phyloP scores from a whole-genome alignment of 2,329 filamentous ascomycete species.

The Diaporthe citrichinensis region DNA sequence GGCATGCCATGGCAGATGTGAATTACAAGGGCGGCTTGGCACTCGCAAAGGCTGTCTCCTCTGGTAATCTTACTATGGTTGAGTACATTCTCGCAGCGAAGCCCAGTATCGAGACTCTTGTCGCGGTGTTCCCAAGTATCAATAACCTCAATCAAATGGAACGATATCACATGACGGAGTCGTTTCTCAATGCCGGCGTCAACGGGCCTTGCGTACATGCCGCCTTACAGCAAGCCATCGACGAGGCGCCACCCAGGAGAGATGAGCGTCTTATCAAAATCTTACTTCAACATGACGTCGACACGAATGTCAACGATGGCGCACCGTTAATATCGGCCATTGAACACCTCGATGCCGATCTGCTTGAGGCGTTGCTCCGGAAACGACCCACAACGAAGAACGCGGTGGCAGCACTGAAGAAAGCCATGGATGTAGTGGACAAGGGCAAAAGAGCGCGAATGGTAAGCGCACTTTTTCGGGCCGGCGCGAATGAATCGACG shows the following conservation, averaged over 20 bases:
- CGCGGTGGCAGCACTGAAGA: slow-evolving; percentile 62
- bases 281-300: slow-evolving; percentile 65
- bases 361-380: slow-evolving; percentile 61
- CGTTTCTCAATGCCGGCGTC: slow-evolving; percentile 65
- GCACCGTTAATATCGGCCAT: slow-evolving; percentile 64
- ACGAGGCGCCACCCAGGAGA: slow-evolving; percentile 60
- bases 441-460: slow-evolving; percentile 61
- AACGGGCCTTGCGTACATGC: slow-evolving; percentile 62
- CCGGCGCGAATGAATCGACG: slow-evolving; percentile 55
- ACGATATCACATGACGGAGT: slow-evolving; percentile 63
- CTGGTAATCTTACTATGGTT: slow-evolving; percentile 60
- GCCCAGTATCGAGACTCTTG: slow-evolving; percentile 63
- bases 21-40: slow-evolving; percentile 67
- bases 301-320: slow-evolving; percentile 68
- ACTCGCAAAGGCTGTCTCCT: slow-evolving; percentile 63
- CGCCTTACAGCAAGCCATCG: slow-evolving; percentile 67
- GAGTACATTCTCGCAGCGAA: slow-evolving; percentile 61
- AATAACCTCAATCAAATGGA: slow-evolving; percentile 57
- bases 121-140: slow-evolving; percentile 63
- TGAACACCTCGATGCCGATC: slow-evolving; percentile 59
- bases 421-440: slow-evolving; percentile 62
- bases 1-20: slow-evolving; percentile 66
- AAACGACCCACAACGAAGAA: slow-evolving; percentile 60
- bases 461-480: slow-evolving; percentile 60
- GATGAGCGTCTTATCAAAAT: slow-evolving; percentile 68